These are phyloP conservation scores for Lupinus albus DNA, from an alignment of 306 rosid genomes.

Conservation along the genomic window DNA sequence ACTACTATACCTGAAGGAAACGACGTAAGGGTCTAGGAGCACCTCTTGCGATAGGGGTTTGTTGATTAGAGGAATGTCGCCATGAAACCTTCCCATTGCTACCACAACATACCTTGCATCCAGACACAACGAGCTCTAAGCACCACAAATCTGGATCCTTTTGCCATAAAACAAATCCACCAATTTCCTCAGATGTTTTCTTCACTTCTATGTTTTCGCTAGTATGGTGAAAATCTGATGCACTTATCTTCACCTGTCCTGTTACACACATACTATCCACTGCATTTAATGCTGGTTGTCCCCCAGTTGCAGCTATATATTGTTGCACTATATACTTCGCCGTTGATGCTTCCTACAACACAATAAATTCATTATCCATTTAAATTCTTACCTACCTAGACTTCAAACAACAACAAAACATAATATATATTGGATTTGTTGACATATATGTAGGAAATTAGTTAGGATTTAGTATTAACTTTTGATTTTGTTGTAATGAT, in stretches of 20 bases:
- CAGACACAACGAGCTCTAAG: slow-evolving; percentile 71
- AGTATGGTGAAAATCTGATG: slow-evolving; percentile 79
- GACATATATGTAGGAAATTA: background rate
- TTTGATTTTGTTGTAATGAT: background rate
- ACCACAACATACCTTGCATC: slow-evolving; percentile 81
- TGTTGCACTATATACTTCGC: slow-evolving; percentile 94
- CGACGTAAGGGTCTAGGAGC: slow-evolving; percentile 93
- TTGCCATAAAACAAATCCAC: slow-evolving; percentile 88
- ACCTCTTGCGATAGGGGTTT: slow-evolving; percentile 62
- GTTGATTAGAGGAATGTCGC: slow-evolving; percentile 90
- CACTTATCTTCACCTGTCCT: slow-evolving; percentile 72
- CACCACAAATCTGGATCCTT: slow-evolving; percentile 91
- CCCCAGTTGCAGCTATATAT: slow-evolving; percentile 94
- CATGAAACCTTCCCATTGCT: slow-evolving; percentile 87
- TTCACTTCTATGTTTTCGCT: slow-evolving; percentile 57
- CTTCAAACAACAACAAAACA: background rate
- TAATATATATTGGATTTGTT: background rate
- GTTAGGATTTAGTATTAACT: background rate
- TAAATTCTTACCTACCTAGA: background rate
- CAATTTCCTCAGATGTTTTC: slow-evolving; percentile 65
- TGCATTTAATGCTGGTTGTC: slow-evolving; percentile 74
- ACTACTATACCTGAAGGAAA: slow-evolving; percentile 68
- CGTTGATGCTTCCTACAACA: slow-evolving; percentile 84
- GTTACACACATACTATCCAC: slow-evolving; percentile 83
- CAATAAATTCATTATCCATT: background rate